phyloP scores from a whole-genome alignment of 768 basidiomycete species.

The Lactarius indigo region DNA sequence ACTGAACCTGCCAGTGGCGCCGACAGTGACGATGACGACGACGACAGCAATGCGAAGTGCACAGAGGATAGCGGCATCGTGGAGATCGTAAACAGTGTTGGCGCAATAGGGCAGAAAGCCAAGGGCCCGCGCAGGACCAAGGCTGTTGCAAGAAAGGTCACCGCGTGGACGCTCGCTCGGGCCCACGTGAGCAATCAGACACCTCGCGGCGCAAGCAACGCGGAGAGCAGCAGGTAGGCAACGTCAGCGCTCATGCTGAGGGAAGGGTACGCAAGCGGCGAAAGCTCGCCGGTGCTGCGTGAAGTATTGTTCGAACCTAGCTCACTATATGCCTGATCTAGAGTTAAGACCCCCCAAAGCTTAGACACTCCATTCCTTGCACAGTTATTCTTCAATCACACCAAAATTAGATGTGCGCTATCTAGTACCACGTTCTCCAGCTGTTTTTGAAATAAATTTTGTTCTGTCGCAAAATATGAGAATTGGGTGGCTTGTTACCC shows the following conservation, averaged over 20 bases:
- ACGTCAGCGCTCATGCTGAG: not conserved
- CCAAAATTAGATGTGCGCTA: no score
- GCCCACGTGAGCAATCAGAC: not conserved
- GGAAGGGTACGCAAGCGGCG: conserved; percentile 18
- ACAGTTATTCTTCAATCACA: no score
- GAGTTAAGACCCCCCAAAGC: no score
- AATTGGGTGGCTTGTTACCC: no score
- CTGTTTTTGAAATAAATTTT: no score
- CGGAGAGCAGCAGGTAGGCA: conserved; percentile 9
- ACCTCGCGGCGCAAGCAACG: conserved; percentile 1
- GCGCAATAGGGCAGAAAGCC: conserved; percentile 16
- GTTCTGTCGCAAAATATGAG: no score
- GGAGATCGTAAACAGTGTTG: conserved; percentile 29
- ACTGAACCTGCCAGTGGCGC: conserved; percentile 10
- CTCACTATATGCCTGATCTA: no score
- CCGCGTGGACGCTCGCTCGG: not conserved
- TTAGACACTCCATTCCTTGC: no score
- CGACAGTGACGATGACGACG: conserved; percentile 29
- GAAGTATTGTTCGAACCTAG: no score
- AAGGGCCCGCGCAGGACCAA: conserved; percentile 27
- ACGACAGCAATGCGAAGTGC: conserved; percentile 30
- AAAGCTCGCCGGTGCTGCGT: conserved; percentile 10
- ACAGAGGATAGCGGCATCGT: conserved; percentile 34
- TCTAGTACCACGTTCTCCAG: no score
- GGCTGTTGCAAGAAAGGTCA: conserved; percentile 14